phyloP scores from a whole-genome alignment of 192 early-diverging fungal species.

The Umbelopsis ramanniana region DNA sequence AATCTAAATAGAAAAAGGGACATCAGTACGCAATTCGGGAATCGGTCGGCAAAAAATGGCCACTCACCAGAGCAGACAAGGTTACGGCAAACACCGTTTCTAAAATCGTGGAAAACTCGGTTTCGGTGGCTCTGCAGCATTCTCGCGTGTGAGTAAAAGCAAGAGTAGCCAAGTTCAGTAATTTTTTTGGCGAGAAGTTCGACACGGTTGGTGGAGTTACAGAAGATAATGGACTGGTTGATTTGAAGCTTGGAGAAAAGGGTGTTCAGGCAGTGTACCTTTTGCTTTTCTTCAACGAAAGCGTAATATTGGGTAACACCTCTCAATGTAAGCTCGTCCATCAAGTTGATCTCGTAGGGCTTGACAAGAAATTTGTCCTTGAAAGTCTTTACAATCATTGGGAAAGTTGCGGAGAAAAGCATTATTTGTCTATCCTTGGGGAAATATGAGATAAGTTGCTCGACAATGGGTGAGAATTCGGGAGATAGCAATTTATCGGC shows the following conservation, averaged over 20 bases:
- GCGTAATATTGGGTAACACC: conserved; percentile 99
- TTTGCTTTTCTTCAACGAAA: conserved; percentile 98
- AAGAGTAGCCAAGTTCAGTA: conserved; percentile 99
- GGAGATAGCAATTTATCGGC: conserved; percentile 98
- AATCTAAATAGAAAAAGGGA: conserved; percentile 60
- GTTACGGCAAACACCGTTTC: conserved; percentile 96
- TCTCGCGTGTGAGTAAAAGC: conserved; percentile 98
- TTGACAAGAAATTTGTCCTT: conserved; percentile 96
- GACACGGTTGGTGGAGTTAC: conserved; percentile 98
- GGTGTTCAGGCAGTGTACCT: conserved; percentile 94
- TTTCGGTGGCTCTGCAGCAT: conserved; percentile 99
- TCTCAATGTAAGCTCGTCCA: conserved; percentile 98
- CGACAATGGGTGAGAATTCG: conserved; percentile 98
- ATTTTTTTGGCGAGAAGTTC: conserved; percentile 99
- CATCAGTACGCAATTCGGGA: conserved; percentile 11
- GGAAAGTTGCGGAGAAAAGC: conserved; percentile 97
- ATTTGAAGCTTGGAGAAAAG: conserved; percentile 99
- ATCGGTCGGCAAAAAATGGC: neutral
- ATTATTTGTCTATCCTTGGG: conserved; percentile 91
- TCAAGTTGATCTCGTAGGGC: conserved; percentile 98
- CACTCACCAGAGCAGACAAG: conserved; percentile 89
- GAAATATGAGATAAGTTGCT: conserved; percentile 93
- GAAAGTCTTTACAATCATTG: conserved; percentile 96
- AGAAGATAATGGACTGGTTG: conserved; percentile 99
- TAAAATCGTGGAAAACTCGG: conserved; percentile 99